phyloP scores from a whole-genome alignment of 2,329 filamentous ascomycete genomes.

The Xylariales sp. region DNA sequence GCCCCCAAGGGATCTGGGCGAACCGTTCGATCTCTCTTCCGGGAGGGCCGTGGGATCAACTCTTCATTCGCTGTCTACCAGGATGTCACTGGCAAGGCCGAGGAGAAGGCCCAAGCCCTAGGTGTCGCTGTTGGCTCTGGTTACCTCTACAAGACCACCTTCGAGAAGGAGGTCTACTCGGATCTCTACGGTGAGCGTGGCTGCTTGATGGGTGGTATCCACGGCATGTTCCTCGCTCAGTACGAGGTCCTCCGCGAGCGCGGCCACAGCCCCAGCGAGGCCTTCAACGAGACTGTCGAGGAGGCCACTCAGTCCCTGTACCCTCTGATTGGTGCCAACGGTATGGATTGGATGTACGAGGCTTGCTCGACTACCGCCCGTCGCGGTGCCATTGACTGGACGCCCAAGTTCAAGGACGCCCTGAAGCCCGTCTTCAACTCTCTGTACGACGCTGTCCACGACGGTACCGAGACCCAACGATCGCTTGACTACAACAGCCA shows the following conservation, averaged over 20 bases:
- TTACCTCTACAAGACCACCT: slow-evolving; percentile 99
- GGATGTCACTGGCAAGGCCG: slow-evolving; percentile 94
- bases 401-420: slow-evolving; percentile 91
- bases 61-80: slow-evolving; percentile 97
- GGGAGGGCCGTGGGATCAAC: slow-evolving; percentile 99
- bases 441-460: slow-evolving; percentile 88
- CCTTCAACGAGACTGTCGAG: slow-evolving; percentile 99
- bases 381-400: slow-evolving; percentile 99
- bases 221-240: slow-evolving; percentile 99
- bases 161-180: slow-evolving; percentile 99
- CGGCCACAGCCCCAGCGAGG: slow-evolving; percentile 94
- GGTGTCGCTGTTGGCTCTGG: slow-evolving; percentile 95
- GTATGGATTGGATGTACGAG: slow-evolving; percentile 99
- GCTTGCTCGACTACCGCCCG: slow-evolving; percentile 98
- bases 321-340: slow-evolving; percentile 93
- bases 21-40: slow-evolving; percentile 97
- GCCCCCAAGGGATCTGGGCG: slow-evolving; percentile 98
- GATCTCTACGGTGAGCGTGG: slow-evolving; percentile 99
- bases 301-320: slow-evolving; percentile 98
- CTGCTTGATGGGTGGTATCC: slow-evolving; percentile 99
- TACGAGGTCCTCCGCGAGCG: slow-evolving; percentile 99
- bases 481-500: slow-evolving; percentile 97
- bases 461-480: slow-evolving; percentile 91
- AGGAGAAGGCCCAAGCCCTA: slow-evolving; percentile 96
- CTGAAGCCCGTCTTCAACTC: slow-evolving; percentile 98